phyloP scores from a whole-genome alignment of 345 rosid species.

The Melaleuca alternifolia region DNA sequence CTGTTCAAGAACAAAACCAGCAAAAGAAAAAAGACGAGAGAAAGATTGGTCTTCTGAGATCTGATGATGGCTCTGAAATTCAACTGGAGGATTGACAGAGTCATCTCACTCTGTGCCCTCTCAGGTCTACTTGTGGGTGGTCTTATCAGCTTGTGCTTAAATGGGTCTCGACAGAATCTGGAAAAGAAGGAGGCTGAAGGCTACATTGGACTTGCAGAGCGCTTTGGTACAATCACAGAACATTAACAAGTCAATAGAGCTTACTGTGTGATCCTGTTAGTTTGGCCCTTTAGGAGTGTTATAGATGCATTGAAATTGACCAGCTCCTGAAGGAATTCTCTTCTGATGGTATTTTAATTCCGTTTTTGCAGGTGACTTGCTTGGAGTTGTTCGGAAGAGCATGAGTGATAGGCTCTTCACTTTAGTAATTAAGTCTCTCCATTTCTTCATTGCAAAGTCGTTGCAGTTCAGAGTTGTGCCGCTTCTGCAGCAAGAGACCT shows the following conservation, averaged over 20 bases:
- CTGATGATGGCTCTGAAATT: neutral
- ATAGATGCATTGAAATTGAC: neutral
- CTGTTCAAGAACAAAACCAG: neutral
- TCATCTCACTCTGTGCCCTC: neutral
- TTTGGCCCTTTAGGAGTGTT: neutral
- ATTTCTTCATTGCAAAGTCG: conserved; percentile 15
- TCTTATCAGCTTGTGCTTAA: neutral
- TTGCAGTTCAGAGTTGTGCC: conserved; percentile 9
- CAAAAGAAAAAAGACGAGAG: neutral
- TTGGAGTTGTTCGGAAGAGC: neutral
- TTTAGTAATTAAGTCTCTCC: conserved; percentile 7
- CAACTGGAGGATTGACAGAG: neutral
- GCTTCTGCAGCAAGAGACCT: neutral
- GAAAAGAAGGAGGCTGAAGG: neutral
- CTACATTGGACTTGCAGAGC: neutral
- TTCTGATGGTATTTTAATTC: neutral
- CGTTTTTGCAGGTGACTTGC: conserved; percentile 6
- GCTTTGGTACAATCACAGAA: neutral
- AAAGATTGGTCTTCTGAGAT: neutral
- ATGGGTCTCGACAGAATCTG: neutral
- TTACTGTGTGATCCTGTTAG: neutral
- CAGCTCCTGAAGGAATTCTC: neutral
- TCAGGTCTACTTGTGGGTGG: neutral
- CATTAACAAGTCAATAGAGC: neutral
- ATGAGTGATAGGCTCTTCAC: neutral